Evolutionary conservation across 1,284 basidiomycete species (phyloP).

Genomic region (Ceratorhiza oryzae-sativae): DNA sequence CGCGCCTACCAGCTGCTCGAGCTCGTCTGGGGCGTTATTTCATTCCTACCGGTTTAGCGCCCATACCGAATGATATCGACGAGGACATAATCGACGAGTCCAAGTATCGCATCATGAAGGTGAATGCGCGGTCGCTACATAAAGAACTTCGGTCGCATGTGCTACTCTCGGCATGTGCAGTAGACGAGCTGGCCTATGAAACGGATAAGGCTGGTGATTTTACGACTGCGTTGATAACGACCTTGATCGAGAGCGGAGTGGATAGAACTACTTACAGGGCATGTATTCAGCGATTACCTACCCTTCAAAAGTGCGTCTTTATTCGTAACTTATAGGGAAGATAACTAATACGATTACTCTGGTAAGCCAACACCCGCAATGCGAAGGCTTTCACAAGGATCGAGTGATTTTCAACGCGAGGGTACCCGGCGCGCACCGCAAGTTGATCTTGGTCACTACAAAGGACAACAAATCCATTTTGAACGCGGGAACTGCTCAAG

Average conservation of each 20-base stretch:
- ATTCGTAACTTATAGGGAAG: too few relatives aligned
- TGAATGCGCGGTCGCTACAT: neutral
- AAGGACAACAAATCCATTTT: neutral
- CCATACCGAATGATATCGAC: neutral
- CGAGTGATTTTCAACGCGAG: slow-evolving; percentile 30
- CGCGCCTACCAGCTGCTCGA: neutral
- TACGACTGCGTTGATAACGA: slow-evolving; percentile 1
- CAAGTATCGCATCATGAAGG: too few relatives aligned
- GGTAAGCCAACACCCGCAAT: slow-evolving; percentile 7
- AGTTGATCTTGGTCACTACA: slow-evolving; percentile 4
- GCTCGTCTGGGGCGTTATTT: neutral
- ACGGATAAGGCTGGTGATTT: slow-evolving; percentile 14
- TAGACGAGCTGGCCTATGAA: slow-evolving; percentile 15
- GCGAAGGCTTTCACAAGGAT: slow-evolving; percentile 6
- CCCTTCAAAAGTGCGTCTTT: neutral
- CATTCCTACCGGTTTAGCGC: neutral
- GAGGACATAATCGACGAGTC: neutral
- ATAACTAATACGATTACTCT: neutral
- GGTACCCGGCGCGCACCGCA: neutral
- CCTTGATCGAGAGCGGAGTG: slow-evolving; percentile 1
- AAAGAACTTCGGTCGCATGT: slow-evolving; percentile 14
- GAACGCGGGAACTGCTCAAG: slow-evolving; percentile 11
- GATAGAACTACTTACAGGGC: slow-evolving; percentile 18
- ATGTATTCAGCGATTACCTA: slow-evolving; percentile 20
- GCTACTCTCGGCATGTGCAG: slow-evolving; percentile 17